Evolutionary conservation across 371 early-diverging fungal genomes (phyloP), one percentile per base, ranked within the genome.

Genomic region (Haplosporangium sp.): DNA sequence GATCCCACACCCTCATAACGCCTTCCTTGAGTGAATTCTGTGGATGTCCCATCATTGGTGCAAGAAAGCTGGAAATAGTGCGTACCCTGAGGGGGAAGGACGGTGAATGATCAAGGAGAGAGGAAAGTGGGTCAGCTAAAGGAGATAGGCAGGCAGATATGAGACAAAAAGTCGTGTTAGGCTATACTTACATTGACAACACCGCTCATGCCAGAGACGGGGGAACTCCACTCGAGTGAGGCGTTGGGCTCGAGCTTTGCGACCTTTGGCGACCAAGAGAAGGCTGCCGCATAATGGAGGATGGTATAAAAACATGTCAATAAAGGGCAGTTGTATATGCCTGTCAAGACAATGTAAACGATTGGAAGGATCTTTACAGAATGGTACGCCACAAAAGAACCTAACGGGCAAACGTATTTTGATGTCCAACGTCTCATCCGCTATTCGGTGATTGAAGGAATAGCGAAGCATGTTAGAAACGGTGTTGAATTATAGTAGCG

Each of bases 21-120:
- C 36, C 68, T 57, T 20, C 79, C 79, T 54, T 79, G 79, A 1
- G 66, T 72, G 40, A 79, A 64, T 37, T 72, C 79, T 12, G 79
- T 72, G 4, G 41, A 50, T 6, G 59, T 46, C 14, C 64, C 79
- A 12, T 41, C 52, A 3, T 67, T 56, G 4, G 38, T 51, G 46
- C 62, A 54, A 20, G 53, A 55, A n/a, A 79, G 10, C 23, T 72
- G 67, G 55, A 79, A 79, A 46, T 68, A 79, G 21, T 72, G 79
- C 10, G 79, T 79, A 21, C 65, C 55, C 79, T 79, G 51, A 29
- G 6, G 48, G 9, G n/a, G 16, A 53, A 23, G 21, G 38, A 21
- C 18, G 20, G 21, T 12, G 53, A 12, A 18, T 23, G 51, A 51
- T 38, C 6, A 9, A n/a, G 6, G 14, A 18, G 36, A n/a, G 47